phyloP scores from a whole-genome alignment of 495 filamentous ascomycete genomes.

The Lasiosphaeris hirsuta region DNA sequence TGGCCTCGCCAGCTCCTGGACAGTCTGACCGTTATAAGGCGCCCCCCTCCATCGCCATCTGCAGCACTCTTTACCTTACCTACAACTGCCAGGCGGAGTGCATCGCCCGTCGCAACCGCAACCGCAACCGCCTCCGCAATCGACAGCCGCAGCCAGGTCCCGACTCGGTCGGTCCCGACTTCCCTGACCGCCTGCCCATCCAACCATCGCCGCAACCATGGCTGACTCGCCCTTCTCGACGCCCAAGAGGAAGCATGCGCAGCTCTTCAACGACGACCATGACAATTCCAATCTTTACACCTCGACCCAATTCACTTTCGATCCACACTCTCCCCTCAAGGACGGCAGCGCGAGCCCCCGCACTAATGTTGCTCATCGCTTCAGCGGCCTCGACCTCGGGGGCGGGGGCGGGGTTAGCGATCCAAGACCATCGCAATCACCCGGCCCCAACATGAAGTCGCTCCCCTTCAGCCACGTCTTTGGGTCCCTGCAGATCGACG shows the following conservation, averaged over 20 bases:
- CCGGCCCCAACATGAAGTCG: conserved; percentile 17
- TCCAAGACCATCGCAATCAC: conserved; percentile 26
- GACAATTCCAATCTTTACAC: conserved; percentile 18
- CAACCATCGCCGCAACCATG: conserved; percentile 15
- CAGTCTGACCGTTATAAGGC: too few relatives aligned
- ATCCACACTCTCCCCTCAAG: conserved; percentile 28
- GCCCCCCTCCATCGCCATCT: too few relatives aligned
- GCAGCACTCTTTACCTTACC: too few relatives aligned
- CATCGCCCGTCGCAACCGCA: too few relatives aligned
- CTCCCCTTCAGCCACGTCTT: conserved; percentile 6
- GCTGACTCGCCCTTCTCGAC: conserved; percentile 32
- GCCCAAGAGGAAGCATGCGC: conserved; percentile 48
- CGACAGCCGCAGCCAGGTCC: too few relatives aligned
- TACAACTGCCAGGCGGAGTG: too few relatives aligned
- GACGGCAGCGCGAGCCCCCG: conserved; percentile 55
- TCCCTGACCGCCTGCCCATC: too few relatives aligned
- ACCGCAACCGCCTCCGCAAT: too few relatives aligned
- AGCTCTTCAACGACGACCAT: conserved; percentile 24
- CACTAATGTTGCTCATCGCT: conserved; percentile 59
- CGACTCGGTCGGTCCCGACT: too few relatives aligned
- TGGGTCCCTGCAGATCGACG: conserved; percentile 25
- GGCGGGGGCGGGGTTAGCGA: conserved; percentile 42
- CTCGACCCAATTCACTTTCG: conserved; percentile 35
- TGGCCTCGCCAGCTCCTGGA: too few relatives aligned
- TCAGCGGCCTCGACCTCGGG: conserved; percentile 58